Conservation (phyloP, 768 basidiomycete species). For the Suillus paluster region DNA sequence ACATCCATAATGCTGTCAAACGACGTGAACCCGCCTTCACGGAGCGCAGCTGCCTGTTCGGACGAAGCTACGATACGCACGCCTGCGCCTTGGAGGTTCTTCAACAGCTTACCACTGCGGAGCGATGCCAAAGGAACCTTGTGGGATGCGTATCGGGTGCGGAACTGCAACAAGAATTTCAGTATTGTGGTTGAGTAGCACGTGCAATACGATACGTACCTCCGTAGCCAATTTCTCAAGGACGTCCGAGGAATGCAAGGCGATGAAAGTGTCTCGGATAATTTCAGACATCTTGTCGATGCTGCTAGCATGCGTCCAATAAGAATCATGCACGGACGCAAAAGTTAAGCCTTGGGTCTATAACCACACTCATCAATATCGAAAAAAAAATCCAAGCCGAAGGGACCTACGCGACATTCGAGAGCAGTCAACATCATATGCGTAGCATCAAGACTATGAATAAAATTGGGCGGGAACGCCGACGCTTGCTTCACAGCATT, state of each 20-base stretch:
- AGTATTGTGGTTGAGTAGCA: slow-evolving; percentile 6
- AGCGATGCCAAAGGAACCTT: slow-evolving; percentile 63
- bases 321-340: slow-evolving; percentile 97
- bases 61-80: slow-evolving; percentile 46
- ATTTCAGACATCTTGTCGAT: slow-evolving; percentile 88
- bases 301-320: slow-evolving; percentile 93
- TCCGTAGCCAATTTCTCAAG: slow-evolving; percentile 73
- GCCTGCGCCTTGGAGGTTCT: slow-evolving; percentile 49
- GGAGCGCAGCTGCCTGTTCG: slow-evolving; percentile 40
- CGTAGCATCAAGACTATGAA: slow-evolving; percentile 96
- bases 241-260: slow-evolving; percentile 87
- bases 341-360: slow-evolving; percentile 81
- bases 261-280: slow-evolving; percentile 93
- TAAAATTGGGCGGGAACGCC: slow-evolving; percentile 99
- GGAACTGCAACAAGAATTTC: slow-evolving; percentile 52
- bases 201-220: slow-evolving; percentile 48
- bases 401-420: slow-evolving; percentile 71
- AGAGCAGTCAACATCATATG: slow-evolving; percentile 98
- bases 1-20: slow-evolving; percentile 43
- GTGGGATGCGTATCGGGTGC: slow-evolving; percentile 75
- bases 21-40: slow-evolving; percentile 17
- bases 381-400: neutral
- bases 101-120: slow-evolving; percentile 39
- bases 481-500: slow-evolving; percentile 87
- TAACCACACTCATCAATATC: slow-evolving; percentile 10